Base-by-base conservation (phyloP, 306 rosid genomes). In the Vigna angularis region DNA sequence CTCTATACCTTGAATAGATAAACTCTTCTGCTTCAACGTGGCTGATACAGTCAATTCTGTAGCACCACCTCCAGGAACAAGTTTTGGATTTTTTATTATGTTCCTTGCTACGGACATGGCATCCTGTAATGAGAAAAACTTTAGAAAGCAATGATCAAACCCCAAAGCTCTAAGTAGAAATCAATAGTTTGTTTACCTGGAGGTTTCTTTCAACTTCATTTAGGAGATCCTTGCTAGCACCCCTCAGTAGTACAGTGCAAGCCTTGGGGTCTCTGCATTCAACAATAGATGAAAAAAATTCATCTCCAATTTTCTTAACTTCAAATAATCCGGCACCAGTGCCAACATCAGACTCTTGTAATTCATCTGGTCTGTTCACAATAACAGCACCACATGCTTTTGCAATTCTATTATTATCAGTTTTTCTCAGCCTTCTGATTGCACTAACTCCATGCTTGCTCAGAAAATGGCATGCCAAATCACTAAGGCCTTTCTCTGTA, bases 251-350 rank as follows among this genome's bases (percentile, higher is more conserved):
- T 22, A 93, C 86, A 1, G 98, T 91, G 68, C 98, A 93, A 48
- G 98, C 98, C 58, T 93, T 93, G 14, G 98, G 98, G n/a, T 93
- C 97, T 85, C 86, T 90, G 88, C 98, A 93, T 40, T 93, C 94
- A 64, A 93, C 93, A 87, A 93, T 85, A 79, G 85, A 93, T 5
- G 93, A 66, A 45, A 93, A 93, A 66, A 49, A 93, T 80, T 93
- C 97, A 53, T 93, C 98, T 74, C 98, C 98, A 78, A 93, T 91
- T 86, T 93, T 93, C 86, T 89, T 93, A 74, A 90, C 98, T 84
- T 93, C 98, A 83, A 93, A 93, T 38, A 93, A 72, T 58, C 98
- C 98, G 69, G 98, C 96, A 75, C 98, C 94, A 66, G 94, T 93
- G 45, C 97, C 98, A 70, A 93, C 82, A 89, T 93, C 98, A 70